These are phyloP conservation scores for Purpureocillium takamizusanense DNA, from an alignment of 2,329 filamentous ascomycete genomes.

Conservation along the genomic window DNA sequence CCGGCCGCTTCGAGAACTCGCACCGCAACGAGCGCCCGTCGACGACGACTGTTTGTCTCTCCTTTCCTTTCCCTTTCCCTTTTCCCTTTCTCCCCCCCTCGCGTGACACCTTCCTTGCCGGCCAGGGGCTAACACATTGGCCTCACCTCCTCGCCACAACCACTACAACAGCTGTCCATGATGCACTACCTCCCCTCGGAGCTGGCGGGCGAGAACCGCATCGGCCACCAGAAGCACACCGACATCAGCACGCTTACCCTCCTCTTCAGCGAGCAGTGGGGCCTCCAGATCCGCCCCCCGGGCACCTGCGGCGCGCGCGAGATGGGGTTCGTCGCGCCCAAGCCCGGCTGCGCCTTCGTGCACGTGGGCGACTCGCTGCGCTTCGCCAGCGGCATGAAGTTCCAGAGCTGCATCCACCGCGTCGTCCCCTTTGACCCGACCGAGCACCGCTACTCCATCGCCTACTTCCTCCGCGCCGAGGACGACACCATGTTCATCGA, in stretches of 20 bases:
- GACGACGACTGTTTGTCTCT: slow-evolving; percentile 26
- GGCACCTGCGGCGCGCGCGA: slow-evolving; percentile 26
- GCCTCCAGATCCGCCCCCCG: slow-evolving; percentile 46
- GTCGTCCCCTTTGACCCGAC: slow-evolving; percentile 42
- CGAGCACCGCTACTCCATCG: slow-evolving; percentile 50
- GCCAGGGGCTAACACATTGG: not conserved
- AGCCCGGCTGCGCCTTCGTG: slow-evolving; percentile 41
- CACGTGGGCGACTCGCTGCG: slow-evolving; percentile 51
- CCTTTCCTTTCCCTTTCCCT: not conserved
- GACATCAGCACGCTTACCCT: slow-evolving; percentile 47
- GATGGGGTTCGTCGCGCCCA: slow-evolving; percentile 45
- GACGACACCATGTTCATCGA: slow-evolving; percentile 47
- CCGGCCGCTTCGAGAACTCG: slow-evolving; percentile 37
- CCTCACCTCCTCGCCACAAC: too few relatives aligned
- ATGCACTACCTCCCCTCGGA: slow-evolving; percentile 44
- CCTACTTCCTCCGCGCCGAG: slow-evolving; percentile 49
- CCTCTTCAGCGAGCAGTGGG: slow-evolving; percentile 47
- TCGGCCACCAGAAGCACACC: slow-evolving; percentile 48
- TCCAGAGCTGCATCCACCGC: slow-evolving; percentile 49
- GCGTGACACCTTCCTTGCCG: too few relatives aligned
- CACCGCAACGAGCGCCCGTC: slow-evolving; percentile 42
- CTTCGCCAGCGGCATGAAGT: slow-evolving; percentile 41
- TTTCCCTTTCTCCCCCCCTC: too few relatives aligned
- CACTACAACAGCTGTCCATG: slow-evolving; percentile 40
- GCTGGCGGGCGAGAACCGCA: slow-evolving; percentile 28